Evolutionary conservation across 192 early-diverging fungal species (phyloP), one percentile per base, ranked within the genome.

Genomic region (Irineochytrium annulatum): DNA sequence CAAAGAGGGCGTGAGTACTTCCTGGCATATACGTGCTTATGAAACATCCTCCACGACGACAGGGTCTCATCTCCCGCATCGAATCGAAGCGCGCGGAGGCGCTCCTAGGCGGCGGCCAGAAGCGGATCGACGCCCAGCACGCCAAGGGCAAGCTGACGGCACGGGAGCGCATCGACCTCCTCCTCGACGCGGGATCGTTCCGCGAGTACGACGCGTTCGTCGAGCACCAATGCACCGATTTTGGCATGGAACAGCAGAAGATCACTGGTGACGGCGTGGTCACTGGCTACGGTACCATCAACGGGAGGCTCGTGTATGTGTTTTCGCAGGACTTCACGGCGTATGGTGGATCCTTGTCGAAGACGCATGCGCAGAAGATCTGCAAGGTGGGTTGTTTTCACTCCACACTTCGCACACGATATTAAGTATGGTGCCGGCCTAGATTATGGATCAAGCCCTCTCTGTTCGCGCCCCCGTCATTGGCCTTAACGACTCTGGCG

Each of bases 321-420:
- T 97, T 91, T 70, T 88, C 86, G 27, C 93, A 97, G 69, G 95
- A 97, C 49, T 94, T 94, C 54, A 97, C 95, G 11, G 87, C 88
- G 13, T 94, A 84, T 68, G 95, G 95, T 57, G 95, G 95, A 3
- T 89, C 86, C 49, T 71, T 97, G 58, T 92, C 90, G 27, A 84
- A 86, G 55, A 90, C 83, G 28, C 89, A 95, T 70, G 91, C 95
- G 1, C 78, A 83, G 55, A 97, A 97, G 73, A 89, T 97, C 43
- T 88, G 90, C 76, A 96, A 93, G 74, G 74, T 90, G 59, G 22
- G 62, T 32, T 6, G 33, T 37, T 37, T 65, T 19, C 11, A 46
- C n/a, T 37, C 31, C 16, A 6, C 24, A 24, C 5, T 39, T 59
- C 16, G 59, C 13, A 13, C 8, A 11, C 14, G n/a, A 16, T 11